These are phyloP conservation scores for Perilla frutescens DNA, from an alignment of 257 asterid species.

Conservation along the genomic window DNA sequence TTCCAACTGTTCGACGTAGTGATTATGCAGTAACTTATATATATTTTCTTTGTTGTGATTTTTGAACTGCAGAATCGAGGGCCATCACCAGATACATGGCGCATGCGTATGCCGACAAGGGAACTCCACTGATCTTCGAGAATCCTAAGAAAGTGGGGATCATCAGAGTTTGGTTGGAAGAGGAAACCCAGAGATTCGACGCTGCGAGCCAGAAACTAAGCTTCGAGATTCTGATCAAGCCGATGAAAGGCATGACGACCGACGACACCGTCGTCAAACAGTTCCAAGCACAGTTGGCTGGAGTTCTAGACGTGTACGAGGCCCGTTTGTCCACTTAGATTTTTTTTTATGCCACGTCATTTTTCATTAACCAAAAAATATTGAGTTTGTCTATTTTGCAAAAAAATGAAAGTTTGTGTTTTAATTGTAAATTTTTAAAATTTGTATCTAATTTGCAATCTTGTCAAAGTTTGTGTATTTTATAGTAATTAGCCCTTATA, in stretches of 20 bases:
- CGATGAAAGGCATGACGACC: slow-evolving; percentile 33
- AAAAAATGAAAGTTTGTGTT: too few relatives aligned
- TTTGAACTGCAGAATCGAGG: slow-evolving; percentile 43
- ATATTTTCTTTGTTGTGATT: not conserved
- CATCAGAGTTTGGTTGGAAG: slow-evolving; percentile 44
- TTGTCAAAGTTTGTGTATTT: too few relatives aligned
- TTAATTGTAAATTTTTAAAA: too few relatives aligned
- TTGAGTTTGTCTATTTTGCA: too few relatives aligned
- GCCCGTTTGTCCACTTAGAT: slow-evolving; percentile 44
- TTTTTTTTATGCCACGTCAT: too few relatives aligned
- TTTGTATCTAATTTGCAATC: too few relatives aligned
- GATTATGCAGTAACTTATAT: not conserved
- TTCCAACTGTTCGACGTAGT: not conserved
- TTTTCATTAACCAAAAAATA: too few relatives aligned
- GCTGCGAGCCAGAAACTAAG: slow-evolving; percentile 30
- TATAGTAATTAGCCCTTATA: too few relatives aligned
- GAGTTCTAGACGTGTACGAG: slow-evolving; percentile 64
- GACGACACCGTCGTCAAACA: slow-evolving; percentile 38
- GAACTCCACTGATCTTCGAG: slow-evolving; percentile 33
- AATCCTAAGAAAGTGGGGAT: slow-evolving; percentile 46
- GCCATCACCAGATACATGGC: slow-evolving; percentile 51
- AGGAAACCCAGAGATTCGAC: slow-evolving; percentile 42
- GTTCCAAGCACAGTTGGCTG: slow-evolving; percentile 33
- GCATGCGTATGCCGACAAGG: slow-evolving; percentile 43
- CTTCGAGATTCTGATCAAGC: slow-evolving; percentile 45